phyloP scores from a whole-genome alignment of 2,329 filamentous ascomycete species.

The Penicillium sp. region DNA sequence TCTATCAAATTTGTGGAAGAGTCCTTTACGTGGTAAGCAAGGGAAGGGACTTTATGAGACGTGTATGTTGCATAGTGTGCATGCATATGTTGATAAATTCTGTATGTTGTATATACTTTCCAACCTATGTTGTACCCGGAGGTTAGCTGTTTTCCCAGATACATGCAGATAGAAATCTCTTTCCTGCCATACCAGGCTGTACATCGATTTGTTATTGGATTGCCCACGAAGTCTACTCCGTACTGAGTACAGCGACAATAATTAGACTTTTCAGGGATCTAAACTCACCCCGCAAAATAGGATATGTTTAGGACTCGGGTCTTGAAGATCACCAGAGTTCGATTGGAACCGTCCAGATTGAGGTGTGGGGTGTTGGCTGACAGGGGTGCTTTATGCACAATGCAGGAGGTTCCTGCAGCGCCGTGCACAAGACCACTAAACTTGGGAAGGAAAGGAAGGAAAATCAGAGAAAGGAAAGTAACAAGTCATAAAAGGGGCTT shows the following conservation, averaged over 20 bases:
- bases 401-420: conserved; percentile 12
- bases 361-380: conserved; percentile 1
- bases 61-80: neutral
- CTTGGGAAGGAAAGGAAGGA: neutral
- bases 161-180: too few relatives aligned
- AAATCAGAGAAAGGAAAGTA: too few relatives aligned
- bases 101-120: neutral
- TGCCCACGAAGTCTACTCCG: too few relatives aligned
- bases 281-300: neutral
- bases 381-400: conserved; percentile 4
- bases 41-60: neutral
- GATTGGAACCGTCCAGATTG: neutral
- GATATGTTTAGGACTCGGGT: neutral
- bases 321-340: neutral
- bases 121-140: too few relatives aligned
- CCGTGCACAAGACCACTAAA: conserved; percentile 12
- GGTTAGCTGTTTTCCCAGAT: too few relatives aligned
- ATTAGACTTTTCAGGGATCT: too few relatives aligned
- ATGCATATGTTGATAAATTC: neutral
- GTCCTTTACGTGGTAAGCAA: conserved; percentile 40
- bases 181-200: too few relatives aligned
- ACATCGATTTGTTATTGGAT: too few relatives aligned
- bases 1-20: conserved; percentile 50
- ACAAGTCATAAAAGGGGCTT: neutral
- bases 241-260: too few relatives aligned